Evolutionary conservation across 306 rosid species (phyloP), one percentile per base, ranked within the genome.

Genomic region (Pyrus communis): DNA sequence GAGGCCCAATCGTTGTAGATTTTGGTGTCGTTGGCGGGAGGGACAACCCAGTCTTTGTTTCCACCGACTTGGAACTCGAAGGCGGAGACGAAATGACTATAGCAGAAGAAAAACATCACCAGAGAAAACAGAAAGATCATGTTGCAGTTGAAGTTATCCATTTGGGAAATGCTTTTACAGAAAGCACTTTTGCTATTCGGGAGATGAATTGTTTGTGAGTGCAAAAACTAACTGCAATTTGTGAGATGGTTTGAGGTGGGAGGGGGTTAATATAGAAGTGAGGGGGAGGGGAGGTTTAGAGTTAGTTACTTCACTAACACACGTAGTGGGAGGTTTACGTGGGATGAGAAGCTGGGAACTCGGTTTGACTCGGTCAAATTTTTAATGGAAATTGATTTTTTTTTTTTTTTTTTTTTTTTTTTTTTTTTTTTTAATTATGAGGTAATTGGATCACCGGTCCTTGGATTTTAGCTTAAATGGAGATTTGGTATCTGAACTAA

Each of bases 1-100:
- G 97, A 89, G 80, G 98, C 97, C 98, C 98, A 95, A 11, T 78
- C 82, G 67, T 88, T 92, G 89, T 83, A 92, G 85, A 81, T 42
- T 67, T 86, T 71, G 79, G 77, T 89, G 84, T 88, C 90, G 67
- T 92, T 92, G 40, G 86, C 18, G 1, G 89, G 86, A 11, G 98
- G 97, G 17, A 95, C 92, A 9, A 79, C 72, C 98, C 97, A 95
- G 15, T 91, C 96, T 57, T 82, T 73, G 49, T 75, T 21, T 75
- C 83, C 97, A 54, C 97, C 98, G 4, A 90, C 98, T 80, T 88
- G 86, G 86, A 85, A 95, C 82, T 92, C 93, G 4, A 78, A 76
- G 55, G 88, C 83, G 49, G 78, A 80, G 27, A 79, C 88, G 76
- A 67, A 66, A 30, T 23, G 28, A 3, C 67, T 74, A 8, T 78